Base-by-base conservation (phyloP, 2,329 filamentous ascomycete genomes). In the Huntiella moniliformis region DNA sequence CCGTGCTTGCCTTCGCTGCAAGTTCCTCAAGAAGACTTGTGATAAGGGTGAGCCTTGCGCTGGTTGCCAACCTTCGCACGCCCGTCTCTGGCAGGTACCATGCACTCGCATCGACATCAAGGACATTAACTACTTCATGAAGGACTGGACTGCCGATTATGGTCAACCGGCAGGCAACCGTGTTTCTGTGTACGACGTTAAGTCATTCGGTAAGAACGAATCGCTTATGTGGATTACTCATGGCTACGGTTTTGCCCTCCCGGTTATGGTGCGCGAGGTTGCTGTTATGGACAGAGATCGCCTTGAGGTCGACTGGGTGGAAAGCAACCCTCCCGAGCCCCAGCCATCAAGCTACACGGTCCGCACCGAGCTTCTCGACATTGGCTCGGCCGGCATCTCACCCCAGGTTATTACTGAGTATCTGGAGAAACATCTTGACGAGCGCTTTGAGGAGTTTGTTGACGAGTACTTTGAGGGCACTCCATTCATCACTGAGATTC, bases 91-190 rank as follows among this genome's bases (percentile, higher is more conserved):
- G 88, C 87, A 95, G 65, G 88, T 96, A 38, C 88, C 88, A 51
- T 96, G 88, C 70, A 96, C 88, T 36, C 82, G 88, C 51, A 94
- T 95, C 57, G 88, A 95, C 62, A 96, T 96, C 70, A 95, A 94
- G 72, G 88, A 96, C 57, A 93, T 96, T 56, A 83, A 78, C 38
- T 94, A 92, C 63, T 96, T 96, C 69, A 91, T 95, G 83, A 95
- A 95, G 70, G 88, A 95, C 63, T 96, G 87, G 87, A 93, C 88
- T 65, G 87, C 86, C 38, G 88, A 96, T 61, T 94, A 91, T 56
- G 86, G 94, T 65, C 80, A 86, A 54, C 87, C 95, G 59, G 74
- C 91, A 54, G 82, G 76, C 52, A 76, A 83, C 48, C 84, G 83
- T 46, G 85, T 95, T 59, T 92, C 86, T 2, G 81, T 94, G 42